Percentiles rank a stretch among this genome's conserved stretches.
phyloP scores from a whole-genome alignment of 2,329 filamentous ascomycete species.

The Corinectria fuckeliana region DNA sequence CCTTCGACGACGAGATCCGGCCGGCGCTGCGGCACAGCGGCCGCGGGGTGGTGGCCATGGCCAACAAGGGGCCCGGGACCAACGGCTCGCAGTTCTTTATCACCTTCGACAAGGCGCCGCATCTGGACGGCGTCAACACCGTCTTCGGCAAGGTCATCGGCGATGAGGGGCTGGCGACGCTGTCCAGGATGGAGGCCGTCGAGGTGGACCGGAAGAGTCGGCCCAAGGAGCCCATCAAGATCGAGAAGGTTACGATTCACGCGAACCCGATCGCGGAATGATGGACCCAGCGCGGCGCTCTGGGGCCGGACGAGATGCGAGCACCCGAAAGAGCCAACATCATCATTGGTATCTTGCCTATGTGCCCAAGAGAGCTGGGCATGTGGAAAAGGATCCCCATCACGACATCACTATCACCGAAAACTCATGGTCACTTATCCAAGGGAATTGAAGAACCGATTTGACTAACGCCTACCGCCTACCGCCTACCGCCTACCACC shows the following conservation, averaged over 20 bases:
- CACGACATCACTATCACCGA: not conserved
- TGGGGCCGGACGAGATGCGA: not conserved
- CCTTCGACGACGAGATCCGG: conserved; percentile 83
- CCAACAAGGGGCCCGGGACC: conserved; percentile 75
- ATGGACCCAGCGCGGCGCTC: conserved; percentile 51
- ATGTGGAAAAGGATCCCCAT: not conserved
- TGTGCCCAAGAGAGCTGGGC: no score
- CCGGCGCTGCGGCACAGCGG: conserved; percentile 72
- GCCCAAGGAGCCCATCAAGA: conserved; percentile 69
- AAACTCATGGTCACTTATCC: not conserved
- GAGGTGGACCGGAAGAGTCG: conserved; percentile 80
- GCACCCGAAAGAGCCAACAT: not conserved
- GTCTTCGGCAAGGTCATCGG: conserved; percentile 79
- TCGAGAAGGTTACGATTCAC: conserved; percentile 75
- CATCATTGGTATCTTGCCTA: not conserved
- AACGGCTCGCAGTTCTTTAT: conserved; percentile 86
- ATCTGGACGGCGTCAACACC: conserved; percentile 84
- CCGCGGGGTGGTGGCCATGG: conserved; percentile 77
- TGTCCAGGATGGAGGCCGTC: conserved; percentile 74
- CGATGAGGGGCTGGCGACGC: conserved; percentile 67
- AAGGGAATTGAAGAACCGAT: not conserved
- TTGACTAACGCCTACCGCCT: no score
- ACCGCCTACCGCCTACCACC: no score
- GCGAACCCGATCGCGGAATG: conserved; percentile 77
- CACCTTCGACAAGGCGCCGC: conserved; percentile 76